phyloP scores from a whole-genome alignment of 805 yeast species.

The Kazachstania psychrophila region DNA sequence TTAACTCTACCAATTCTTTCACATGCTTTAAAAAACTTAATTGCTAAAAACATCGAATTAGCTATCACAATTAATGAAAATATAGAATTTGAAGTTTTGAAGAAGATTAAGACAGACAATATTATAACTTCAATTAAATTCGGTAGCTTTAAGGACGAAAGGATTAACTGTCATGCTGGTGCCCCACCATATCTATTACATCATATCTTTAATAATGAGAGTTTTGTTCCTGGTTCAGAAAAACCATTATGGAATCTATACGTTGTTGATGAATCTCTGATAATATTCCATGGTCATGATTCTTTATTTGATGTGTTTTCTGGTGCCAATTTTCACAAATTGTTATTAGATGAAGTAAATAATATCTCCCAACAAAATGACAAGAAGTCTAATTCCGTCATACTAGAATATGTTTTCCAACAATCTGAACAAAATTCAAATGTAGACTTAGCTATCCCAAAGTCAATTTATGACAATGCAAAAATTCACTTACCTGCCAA shows the following conservation, averaged over 20 bases:
- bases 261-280: conserved; percentile 20
- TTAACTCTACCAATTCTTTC: conserved; percentile 12
- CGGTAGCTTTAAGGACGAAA: conserved; percentile 19
- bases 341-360: conserved; percentile 16
- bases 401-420: conserved; percentile 6
- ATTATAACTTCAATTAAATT: conserved; percentile 20
- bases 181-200: conserved; percentile 24
- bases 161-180: conserved; percentile 21
- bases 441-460: conserved; percentile 10
- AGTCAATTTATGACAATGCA: conserved; percentile 23
- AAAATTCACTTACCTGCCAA: conserved; percentile 20
- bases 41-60: conserved; percentile 18
- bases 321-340: conserved; percentile 23
- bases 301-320: conserved; percentile 25
- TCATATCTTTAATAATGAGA: conserved; percentile 20
- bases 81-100: conserved; percentile 16
- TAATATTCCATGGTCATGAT: conserved; percentile 27
- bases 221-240: conserved; percentile 15
- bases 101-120: conserved; percentile 14
- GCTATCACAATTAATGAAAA: conserved; percentile 19
- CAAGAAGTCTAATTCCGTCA: neutral
- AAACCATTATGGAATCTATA: conserved; percentile 24
- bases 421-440: neutral
- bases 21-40: conserved; percentile 16
- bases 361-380: neutral